phyloP scores from a whole-genome alignment of 176 grass and related monocot species.

The Tillandsia fasciculata region DNA sequence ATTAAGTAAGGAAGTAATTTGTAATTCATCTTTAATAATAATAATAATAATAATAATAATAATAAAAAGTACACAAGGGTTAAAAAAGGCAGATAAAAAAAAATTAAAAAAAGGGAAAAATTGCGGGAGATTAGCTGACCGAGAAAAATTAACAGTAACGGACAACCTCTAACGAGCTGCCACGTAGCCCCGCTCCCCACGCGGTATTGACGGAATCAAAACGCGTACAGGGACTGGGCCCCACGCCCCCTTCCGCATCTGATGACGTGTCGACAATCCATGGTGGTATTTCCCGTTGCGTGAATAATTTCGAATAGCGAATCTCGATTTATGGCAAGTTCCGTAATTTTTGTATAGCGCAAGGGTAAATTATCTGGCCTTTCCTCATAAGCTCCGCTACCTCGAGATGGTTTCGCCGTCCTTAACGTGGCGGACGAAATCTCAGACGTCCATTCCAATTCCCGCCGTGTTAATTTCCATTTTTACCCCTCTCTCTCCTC shows the following conservation, averaged over 20 bases:
- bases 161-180: background rate
- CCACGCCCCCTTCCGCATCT: no score
- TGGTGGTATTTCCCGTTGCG: background rate
- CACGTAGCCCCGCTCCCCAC: background rate
- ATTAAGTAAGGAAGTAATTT: no score
- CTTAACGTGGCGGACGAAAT: background rate
- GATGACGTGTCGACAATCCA: background rate
- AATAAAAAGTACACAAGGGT: no score
- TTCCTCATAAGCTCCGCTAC: background rate
- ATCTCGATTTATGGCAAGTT: background rate
- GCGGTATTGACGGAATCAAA: background rate
- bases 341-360: background rate
- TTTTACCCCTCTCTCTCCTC: background rate
- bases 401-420: background rate
- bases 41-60: no score
- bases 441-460: conserved; percentile 20
- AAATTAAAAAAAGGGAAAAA: background rate
- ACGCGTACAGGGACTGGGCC: background rate
- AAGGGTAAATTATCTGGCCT: background rate
- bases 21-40: no score
- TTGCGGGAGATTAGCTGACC: background rate
- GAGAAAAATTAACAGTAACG: background rate
- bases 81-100: background rate
- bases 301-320: background rate
- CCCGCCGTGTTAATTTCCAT: background rate